A percentile compares a stretch with the other conserved stretches of the same genome.
phyloP scores from a whole-genome alignment of 306 rosid species.

The Castanea sativa region DNA sequence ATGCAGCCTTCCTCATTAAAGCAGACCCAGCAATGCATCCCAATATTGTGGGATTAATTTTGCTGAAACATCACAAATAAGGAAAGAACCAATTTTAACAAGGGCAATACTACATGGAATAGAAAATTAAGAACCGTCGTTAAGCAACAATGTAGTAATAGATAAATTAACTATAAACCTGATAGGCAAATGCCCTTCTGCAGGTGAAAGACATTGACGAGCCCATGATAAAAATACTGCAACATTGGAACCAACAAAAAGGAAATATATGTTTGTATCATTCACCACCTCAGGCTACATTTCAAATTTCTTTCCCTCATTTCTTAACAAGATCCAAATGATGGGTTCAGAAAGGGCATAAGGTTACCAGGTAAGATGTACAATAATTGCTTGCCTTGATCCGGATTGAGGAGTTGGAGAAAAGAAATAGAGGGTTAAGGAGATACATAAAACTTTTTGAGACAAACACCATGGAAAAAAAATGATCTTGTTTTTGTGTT shows the following conservation, averaged over 20 bases:
- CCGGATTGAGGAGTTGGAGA: too few species aligned
- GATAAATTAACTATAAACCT: conserved; percentile 39
- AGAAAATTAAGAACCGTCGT: not conserved
- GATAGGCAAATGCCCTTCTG: conserved; percentile 31
- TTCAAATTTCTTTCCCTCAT: not conserved
- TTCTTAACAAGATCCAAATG: not conserved
- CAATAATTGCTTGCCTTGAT: not conserved
- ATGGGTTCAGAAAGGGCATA: not conserved
- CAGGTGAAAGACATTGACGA: conserved; percentile 28
- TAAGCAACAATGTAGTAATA: not conserved
- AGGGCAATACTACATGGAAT: not conserved
- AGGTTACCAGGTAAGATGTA: not conserved
- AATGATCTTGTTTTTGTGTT: too few species aligned
- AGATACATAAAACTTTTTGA: too few species aligned
- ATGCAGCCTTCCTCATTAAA: conserved; percentile 83
- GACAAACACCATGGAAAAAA: too few species aligned
- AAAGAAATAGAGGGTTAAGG: too few species aligned
- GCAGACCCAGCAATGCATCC: conserved; percentile 90
- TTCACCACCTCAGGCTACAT: not conserved
- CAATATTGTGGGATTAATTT: conserved; percentile 62
- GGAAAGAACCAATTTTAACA: conserved; percentile 12
- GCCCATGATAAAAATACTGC: conserved; percentile 91
- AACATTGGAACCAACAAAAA: conserved; percentile 47
- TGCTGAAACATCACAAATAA: conserved; percentile 32
- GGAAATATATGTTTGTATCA: not conserved